Percentiles rank a stretch among this genome's conserved stretches.
phyloP scores from a whole-genome alignment of 2,329 filamentous ascomycete genomes.

The Aureobasidium lini region DNA sequence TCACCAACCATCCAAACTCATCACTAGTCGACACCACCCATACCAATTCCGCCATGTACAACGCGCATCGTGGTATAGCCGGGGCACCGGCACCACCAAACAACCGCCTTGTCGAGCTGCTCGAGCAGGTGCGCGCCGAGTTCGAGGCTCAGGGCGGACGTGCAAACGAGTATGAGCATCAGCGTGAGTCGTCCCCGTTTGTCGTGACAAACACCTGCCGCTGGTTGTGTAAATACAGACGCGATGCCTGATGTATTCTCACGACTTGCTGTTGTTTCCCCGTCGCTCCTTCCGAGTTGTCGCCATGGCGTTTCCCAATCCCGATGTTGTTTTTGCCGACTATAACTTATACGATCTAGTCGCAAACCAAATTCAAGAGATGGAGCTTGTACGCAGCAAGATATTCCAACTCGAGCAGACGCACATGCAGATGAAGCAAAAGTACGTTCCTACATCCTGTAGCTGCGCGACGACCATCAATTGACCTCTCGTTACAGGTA shows the following conservation, averaged over 20 bases:
- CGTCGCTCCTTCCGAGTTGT: neutral
- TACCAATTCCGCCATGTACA: conserved; percentile 61
- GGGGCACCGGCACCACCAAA: conserved; percentile 49
- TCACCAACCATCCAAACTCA: neutral
- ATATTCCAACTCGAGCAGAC: conserved; percentile 88
- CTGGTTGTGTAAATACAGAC: neutral
- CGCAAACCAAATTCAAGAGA: conserved; percentile 83
- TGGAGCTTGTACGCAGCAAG: conserved; percentile 88
- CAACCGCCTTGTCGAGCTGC: conserved; percentile 76
- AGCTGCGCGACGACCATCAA: neutral
- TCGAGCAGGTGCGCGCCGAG: conserved; percentile 84
- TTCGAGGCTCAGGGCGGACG: conserved; percentile 71
- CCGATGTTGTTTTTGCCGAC: conserved; percentile 11
- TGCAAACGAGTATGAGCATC: conserved; percentile 82
- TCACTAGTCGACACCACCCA: neutral
- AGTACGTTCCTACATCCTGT: conserved; percentile 52
- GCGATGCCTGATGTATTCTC: neutral
- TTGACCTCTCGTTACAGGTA: conserved; percentile 53
- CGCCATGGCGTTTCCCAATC: conserved; percentile 2
- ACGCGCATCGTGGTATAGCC: conserved; percentile 74
- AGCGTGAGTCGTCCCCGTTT: conserved; percentile 58
- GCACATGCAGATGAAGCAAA: conserved; percentile 80
- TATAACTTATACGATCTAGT: conserved; percentile 47
- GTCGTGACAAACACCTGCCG: neutral
- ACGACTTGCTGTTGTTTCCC: neutral